Evolutionary conservation across 78 protist species (phyloP), one percentile per base, ranked within the genome.

Genomic region (Carpediemonas membranifera): DNA sequence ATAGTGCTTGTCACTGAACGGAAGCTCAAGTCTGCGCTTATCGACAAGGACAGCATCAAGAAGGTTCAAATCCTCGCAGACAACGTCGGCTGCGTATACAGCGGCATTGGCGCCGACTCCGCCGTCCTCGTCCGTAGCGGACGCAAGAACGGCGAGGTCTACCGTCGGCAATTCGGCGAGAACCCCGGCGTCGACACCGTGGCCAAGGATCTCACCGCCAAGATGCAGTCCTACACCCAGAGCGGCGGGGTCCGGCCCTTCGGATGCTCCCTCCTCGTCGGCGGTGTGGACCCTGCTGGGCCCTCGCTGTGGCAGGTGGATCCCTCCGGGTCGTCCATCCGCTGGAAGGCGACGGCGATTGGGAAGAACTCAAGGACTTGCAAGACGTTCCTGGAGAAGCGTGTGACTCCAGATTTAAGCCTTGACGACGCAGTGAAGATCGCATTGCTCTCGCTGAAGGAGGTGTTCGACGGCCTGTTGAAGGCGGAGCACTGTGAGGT

Each of bases 271-370:
- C 77, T 96, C 28, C 82, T 96, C 19, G 80, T 96, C 11, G 90
- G 91, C 5, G 99, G 98, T 43, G 75, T 41, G 3, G 88, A 90
- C 66, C 74, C 69, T 15, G 1, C 44, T 69, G 95, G 94, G 15
- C 87, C 94, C 35, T 90, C 84, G 28, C 86, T 96, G n/a, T 94
- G 79, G 66, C 98, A 94, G 77, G 89, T 85, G 19, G 94, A 90
- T 52, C 94, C 94, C 18, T 68, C 90, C 1, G 99, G 99, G n/a
- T 77, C 96, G 14, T 94, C 77, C 90, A 87, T 55, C 19, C 90
- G 91, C 2, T 97, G 99, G 99, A 97, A 97, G 83, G 99, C 99
- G 2, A 44, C 96, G 2, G 97, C 98, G 18, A 90, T 94, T 59
- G 99, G 99, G 63, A 90, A 91, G 82, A 79, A 82, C 83, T 72